Evolutionary conservation across 2,329 filamentous ascomycete genomes (phyloP).

Genomic region (Fusarium fujikuroi): DNA sequence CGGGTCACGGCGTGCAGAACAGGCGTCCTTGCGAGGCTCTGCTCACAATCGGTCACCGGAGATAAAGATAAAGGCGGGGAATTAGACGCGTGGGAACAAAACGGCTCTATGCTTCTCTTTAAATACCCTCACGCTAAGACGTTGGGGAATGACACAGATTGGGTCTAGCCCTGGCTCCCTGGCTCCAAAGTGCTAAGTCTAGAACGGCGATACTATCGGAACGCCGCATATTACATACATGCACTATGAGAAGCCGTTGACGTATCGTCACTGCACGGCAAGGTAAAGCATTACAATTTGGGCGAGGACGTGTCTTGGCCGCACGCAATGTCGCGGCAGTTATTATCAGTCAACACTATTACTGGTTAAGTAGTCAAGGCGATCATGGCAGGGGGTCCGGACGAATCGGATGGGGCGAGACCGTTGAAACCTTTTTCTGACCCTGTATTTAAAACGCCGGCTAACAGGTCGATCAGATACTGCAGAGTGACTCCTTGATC

Average conservation of each 20-base stretch:
- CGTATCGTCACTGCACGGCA: not conserved
- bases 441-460: not conserved
- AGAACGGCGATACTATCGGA: not conserved
- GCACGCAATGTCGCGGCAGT: not conserved
- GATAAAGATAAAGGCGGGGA: not conserved
- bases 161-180: not conserved
- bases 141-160: not conserved
- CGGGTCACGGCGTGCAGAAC: not conserved
- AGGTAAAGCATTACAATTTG: not conserved
- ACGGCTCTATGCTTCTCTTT: slow-evolving; percentile 13
- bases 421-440: not conserved
- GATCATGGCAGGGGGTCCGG: not conserved
- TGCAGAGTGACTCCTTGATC: not conserved
- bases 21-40: not conserved
- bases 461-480: not conserved
- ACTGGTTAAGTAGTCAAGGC: not conserved
- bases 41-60: not conserved
- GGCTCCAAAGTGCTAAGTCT: not conserved
- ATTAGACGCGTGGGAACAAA: slow-evolving; percentile 7
- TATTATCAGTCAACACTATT: not conserved
- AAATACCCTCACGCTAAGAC: slow-evolving; percentile 16
- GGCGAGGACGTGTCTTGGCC: slow-evolving; percentile 2
- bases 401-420: not conserved
- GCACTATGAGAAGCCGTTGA: not conserved
- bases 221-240: not conserved